Evolutionary conservation across 2,329 filamentous ascomycete genomes (phyloP).

Genomic region (Immersiporthe knoxdaviesiana): DNA sequence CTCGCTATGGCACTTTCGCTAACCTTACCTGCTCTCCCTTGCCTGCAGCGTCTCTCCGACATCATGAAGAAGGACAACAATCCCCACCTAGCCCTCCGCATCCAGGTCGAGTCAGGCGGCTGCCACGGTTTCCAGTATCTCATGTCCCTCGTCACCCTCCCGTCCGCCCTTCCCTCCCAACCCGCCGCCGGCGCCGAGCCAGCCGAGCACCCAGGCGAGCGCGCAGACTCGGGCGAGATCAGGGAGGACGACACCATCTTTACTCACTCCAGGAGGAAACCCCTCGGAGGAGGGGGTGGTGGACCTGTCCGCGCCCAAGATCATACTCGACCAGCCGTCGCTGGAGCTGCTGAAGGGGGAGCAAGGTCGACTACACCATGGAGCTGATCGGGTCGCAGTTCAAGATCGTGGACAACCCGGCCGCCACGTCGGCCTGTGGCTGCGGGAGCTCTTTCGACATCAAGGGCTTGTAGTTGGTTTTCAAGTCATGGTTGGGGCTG

Average conservation of each 20-base stretch:
- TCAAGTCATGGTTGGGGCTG: background rate
- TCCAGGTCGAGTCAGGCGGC: constrained; percentile 89
- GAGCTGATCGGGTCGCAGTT: constrained; percentile 90
- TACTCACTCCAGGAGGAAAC: constrained; percentile 62
- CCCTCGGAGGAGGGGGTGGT: constrained; percentile 23
- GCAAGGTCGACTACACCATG: constrained; percentile 94
- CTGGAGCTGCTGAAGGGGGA: constrained; percentile 87
- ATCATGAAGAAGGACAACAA: constrained; percentile 76
- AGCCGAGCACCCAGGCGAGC: constrained; percentile 33
- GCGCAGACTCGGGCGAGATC: constrained; percentile 41
- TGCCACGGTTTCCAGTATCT: constrained; percentile 98
- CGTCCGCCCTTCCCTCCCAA: constrained; percentile 38
- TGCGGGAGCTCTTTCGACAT: constrained; percentile 98
- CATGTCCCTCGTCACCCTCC: constrained; percentile 78
- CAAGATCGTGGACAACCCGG: constrained; percentile 92
- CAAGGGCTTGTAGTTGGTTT: constrained; percentile 47
- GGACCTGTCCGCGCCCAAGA: constrained; percentile 61
- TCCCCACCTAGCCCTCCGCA: constrained; percentile 82
- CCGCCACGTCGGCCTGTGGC: constrained; percentile 90
- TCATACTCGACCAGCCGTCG: constrained; percentile 86
- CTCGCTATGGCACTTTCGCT: background rate
- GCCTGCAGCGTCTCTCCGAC: constrained; percentile 69
- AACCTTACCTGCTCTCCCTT: background rate
- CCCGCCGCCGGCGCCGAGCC: constrained; percentile 27
- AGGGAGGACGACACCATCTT: constrained; percentile 88